Evolutionary conservation across 1,284 basidiomycete species (phyloP).

Genomic region (Entoloma clypeatum): DNA sequence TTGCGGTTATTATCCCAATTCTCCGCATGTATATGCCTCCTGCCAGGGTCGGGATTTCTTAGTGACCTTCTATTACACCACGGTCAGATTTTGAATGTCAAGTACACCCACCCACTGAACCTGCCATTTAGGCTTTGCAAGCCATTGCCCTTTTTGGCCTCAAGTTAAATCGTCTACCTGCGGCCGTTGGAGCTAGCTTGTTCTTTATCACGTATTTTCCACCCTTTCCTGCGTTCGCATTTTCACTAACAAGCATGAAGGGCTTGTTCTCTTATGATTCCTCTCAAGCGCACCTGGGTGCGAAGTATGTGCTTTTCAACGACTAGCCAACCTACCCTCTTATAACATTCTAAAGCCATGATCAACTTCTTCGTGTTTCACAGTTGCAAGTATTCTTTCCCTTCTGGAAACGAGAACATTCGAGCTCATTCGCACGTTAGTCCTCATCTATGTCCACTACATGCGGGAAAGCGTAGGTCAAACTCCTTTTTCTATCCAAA

Average conservation of each 20-base stretch:
- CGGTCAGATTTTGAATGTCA: conserved; percentile 19
- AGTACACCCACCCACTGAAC: conserved; percentile 1
- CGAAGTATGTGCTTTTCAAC: conserved; percentile 43
- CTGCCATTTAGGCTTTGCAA: conserved; percentile 55
- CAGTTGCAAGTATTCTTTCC: conserved; percentile 39
- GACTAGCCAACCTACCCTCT: conserved; percentile 7
- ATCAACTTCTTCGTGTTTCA: conserved; percentile 69
- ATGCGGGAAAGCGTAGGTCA: conserved; percentile 41
- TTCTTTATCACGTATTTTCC: conserved; percentile 59
- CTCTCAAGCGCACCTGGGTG: conserved; percentile 45
- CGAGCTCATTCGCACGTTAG: conserved; percentile 13
- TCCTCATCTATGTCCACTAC: conserved; percentile 58
- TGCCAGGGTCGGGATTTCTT: conserved; percentile 57
- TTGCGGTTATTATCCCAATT: conserved; percentile 48
- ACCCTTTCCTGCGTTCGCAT: not conserved
- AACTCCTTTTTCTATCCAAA: conserved; percentile 4
- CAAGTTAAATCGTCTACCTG: conserved; percentile 64
- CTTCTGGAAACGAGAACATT: not conserved
- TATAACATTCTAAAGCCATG: conserved; percentile 39
- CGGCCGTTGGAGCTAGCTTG: conserved; percentile 51
- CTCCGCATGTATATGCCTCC: conserved; percentile 24
- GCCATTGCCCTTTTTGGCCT: conserved; percentile 77
- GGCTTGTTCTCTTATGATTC: conserved; percentile 51
- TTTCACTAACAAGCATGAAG: conserved; percentile 29
- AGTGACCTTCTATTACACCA: conserved; percentile 61